Percentiles rank a stretch among this genome's conserved stretches.
phyloP scores from a whole-genome alignment of 2,329 filamentous ascomycete genomes.

The Paramyrothecium roridum region DNA sequence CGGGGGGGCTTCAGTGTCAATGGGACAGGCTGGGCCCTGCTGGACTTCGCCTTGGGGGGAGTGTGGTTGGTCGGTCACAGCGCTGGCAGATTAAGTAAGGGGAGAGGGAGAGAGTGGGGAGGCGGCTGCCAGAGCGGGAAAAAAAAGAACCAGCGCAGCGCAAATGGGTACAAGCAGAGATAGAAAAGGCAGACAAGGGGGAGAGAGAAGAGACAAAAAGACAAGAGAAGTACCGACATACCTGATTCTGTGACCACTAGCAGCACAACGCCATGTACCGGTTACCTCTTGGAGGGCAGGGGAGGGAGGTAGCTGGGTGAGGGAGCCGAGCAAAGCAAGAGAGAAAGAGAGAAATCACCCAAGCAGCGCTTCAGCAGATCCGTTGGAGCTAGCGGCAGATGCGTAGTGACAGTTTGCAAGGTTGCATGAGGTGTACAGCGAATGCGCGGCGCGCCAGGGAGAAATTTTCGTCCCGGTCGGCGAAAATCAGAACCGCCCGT shows the following conservation, averaged over 20 bases:
- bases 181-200: background rate
- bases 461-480: constrained; percentile 29
- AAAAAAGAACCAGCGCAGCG: background rate
- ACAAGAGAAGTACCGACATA: background rate
- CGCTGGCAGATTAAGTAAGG: background rate
- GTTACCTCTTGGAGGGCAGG: background rate
- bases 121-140: background rate
- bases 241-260: background rate
- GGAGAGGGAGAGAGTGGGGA: background rate
- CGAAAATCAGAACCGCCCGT: constrained; percentile 4
- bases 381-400: background rate
- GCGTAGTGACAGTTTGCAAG: background rate
- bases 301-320: background rate
- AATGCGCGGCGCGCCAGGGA: constrained; percentile 11
- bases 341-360: background rate
- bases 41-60: background rate
- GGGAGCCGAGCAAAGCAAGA: background rate
- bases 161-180: background rate
- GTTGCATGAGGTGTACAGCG: background rate
- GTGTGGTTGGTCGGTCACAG: background rate
- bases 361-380: background rate
- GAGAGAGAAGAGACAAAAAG: background rate
- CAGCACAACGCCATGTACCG: background rate
- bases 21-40: background rate
- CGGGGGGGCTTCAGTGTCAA: background rate